Base-by-base conservation (phyloP, 768 basidiomycete species). In the Daedaleopsis sinensis region DNA sequence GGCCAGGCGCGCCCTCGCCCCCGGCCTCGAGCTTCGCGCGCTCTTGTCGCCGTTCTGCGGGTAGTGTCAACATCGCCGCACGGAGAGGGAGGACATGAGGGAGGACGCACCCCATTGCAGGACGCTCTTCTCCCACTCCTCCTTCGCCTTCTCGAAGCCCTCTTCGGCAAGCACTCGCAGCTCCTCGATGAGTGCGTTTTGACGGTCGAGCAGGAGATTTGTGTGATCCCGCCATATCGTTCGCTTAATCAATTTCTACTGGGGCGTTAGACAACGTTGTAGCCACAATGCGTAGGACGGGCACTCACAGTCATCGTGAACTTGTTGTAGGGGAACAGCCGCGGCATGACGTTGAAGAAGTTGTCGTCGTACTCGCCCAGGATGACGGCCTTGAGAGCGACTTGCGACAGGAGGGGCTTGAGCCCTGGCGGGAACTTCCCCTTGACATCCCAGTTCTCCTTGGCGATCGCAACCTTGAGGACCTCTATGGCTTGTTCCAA, bases 361-460 rank as follows among this genome's bases (percentile, higher is more conserved):
- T 91, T 84, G 18, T 96, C 95, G 63, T 93, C 90, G 74, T 96
- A 97, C 71, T 96, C 88, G 72, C 88, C 91, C n/a, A 91, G 80
- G 27, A 82, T 78, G 68, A 96, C 85, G 0, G 96, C 96, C 52
- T 87, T 81, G 42, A 92, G 70, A 0, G 94, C 93, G 43, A 93
- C 82, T 11, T 84, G 72, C n/a, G 80, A 77, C 4, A 98, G 81
- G 6, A 84, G 64, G 0, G 91, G 91, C 64, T 93, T 93, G 65
- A 99, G 76, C 6, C 73, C 68, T 0, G 88, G 87, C 9, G 96
- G 96, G 78, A 99, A 99, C 71, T 94, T 96, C 68, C 89, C 90
- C 77, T 93, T 95, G 61, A 82, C 77, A 43, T 83, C 82, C 89
- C 91, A 96, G 42, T 78, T 79, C 72, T 93, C 93, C 62, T 81